Conservation (phyloP, 345 rosid genomes). For the Dimocarpus longan region DNA sequence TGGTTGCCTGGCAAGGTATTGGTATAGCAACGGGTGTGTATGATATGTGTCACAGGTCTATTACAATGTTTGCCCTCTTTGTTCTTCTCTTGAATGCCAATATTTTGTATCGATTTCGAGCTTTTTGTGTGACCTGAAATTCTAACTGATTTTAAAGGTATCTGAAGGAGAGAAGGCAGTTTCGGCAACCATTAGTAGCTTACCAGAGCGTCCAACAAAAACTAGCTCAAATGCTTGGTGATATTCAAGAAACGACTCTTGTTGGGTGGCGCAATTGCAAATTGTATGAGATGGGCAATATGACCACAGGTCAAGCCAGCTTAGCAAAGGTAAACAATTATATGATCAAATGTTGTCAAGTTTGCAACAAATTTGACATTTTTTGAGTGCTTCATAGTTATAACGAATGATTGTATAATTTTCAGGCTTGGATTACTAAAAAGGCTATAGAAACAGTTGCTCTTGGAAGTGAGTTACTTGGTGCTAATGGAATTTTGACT, state of each 20-base stretch:
- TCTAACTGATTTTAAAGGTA: conserved; percentile 50
- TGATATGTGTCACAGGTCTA: conserved; percentile 93
- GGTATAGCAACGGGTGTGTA: conserved; percentile 97
- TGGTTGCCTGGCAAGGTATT: conserved; percentile 97
- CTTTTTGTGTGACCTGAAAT: neutral
- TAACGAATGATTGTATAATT: neutral
- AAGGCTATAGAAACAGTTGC: conserved; percentile 85
- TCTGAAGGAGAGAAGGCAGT: conserved; percentile 89
- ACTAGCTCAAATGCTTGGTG: conserved; percentile 83
- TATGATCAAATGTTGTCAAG: neutral
- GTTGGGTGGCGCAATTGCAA: conserved; percentile 98
- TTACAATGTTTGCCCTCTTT: neutral
- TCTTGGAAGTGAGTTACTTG: conserved; percentile 85
- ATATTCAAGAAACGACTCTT: conserved; percentile 87
- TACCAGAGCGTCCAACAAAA: conserved; percentile 87
- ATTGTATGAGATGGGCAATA: conserved; percentile 73
- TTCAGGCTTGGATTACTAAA: conserved; percentile 75
- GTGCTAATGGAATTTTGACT: conserved; percentile 85
- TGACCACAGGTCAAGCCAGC: conserved; percentile 98
- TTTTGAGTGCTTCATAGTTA: neutral
- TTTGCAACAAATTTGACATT: neutral
- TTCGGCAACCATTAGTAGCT: conserved; percentile 95
- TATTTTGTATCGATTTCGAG: neutral
- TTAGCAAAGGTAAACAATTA: conserved; percentile 67
- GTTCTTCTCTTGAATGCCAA: neutral